Conservation (phyloP, 2,329 filamentous ascomycete species). For the Colletotrichum sp. region DNA sequence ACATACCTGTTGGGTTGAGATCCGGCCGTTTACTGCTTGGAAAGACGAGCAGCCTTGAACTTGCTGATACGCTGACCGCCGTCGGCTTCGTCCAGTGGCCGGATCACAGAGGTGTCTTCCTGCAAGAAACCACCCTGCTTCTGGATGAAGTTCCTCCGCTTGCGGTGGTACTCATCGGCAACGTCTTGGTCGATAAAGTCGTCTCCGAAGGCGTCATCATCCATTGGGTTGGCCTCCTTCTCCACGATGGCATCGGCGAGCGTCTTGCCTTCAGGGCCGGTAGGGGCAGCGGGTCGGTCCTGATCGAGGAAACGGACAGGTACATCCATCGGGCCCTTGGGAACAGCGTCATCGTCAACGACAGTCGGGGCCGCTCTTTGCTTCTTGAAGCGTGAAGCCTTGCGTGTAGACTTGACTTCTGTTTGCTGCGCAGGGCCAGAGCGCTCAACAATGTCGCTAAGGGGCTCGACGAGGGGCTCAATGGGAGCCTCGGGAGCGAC, state of each 20-base stretch:
- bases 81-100: conserved; percentile 71
- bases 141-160: conserved; percentile 84
- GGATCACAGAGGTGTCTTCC: conserved; percentile 70
- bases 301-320: conserved; percentile 44
- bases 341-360: conserved; percentile 32
- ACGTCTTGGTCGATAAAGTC: conserved; percentile 78
- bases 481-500: conserved; percentile 19
- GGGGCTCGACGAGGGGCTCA: conserved; percentile 46
- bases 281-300: conserved; percentile 43
- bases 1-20: conserved; percentile 24
- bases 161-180: conserved; percentile 80
- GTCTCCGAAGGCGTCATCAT: conserved; percentile 50
- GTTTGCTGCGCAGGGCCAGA: conserved; percentile 26
- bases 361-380: conserved; percentile 10
- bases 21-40: conserved; percentile 47
- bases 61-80: conserved; percentile 71
- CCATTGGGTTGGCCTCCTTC: conserved; percentile 44
- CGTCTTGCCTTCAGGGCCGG: conserved; percentile 57
- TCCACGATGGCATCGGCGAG: conserved; percentile 67
- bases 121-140: conserved; percentile 82
- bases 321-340: conserved; percentile 50
- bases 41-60: conserved; percentile 74
- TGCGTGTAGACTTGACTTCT: conserved; percentile 36
- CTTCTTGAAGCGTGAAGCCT: conserved; percentile 59
- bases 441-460: conserved; percentile 60